Base-by-base conservation (phyloP, 345 rosid genomes). In the Rhodomyrtus tomentosa region DNA sequence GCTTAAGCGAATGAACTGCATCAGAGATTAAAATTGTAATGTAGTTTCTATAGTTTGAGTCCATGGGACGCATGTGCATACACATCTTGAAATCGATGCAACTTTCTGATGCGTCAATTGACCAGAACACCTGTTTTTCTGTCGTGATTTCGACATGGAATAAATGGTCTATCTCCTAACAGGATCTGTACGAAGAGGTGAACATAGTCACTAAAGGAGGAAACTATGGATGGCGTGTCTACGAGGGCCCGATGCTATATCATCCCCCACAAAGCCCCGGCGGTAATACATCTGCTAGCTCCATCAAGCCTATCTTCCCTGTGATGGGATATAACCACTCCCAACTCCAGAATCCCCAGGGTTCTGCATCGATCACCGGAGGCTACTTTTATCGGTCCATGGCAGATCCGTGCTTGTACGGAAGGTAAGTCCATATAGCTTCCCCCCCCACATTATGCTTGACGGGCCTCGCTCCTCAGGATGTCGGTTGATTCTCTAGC, bases 141-240 rank as follows among this genome's bases (percentile, higher is more conserved):
- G 24, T 56, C 6, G 7, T 58, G 38, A 82, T 58, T 50, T 53
- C 2, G 4, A 3, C 36, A 68, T 36, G 25, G 45, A 20, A 36
- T 62, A 36, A 68, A 24, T 21, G 45, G 76, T 68, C 24, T 12
- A 36, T 68, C 45, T 68, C 7, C 76, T 36, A 38, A 54, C 90
- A 96, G 99, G 93, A 95, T 88, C 27, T 82, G 22, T 92, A 92
- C 72, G 99, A 96, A 91, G 99, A 96, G 90, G 96, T 96, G 50
- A 94, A 96, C 87, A 50, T 94, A 59, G 93, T 96, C 88, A 94
- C 88, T 83, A 93, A 85, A 87, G 98, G 94, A 15, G 99, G 96
- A 88, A 96, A 96, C 90, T 96, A 95, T 56, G 99, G 99, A n/a
- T 96, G 99, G 99, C 95, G 93, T 45, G 52, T 85, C 76, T 91